These are phyloP conservation scores for Saitozyma sp. DNA, from an alignment of 768 basidiomycete genomes.

Conservation along the genomic window DNA sequence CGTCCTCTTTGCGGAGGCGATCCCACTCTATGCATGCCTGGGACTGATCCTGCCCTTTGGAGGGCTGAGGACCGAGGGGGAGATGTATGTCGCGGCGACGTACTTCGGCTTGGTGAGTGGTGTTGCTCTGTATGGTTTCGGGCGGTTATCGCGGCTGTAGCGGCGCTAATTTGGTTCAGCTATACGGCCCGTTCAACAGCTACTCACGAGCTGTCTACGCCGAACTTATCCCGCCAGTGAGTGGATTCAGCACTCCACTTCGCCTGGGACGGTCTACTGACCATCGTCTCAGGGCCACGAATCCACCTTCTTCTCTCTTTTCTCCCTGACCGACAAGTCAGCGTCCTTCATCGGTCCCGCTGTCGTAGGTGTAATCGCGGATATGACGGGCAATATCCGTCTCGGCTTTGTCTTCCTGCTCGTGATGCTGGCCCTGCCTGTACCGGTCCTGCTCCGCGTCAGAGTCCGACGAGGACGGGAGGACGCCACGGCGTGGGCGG, in stretches of 20 bases:
- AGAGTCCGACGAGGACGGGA: conserved; percentile 66
- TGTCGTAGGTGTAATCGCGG: conserved; percentile 82
- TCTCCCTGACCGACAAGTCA: conserved; percentile 82
- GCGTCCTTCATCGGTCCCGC: conserved; percentile 89
- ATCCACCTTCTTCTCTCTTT: conserved; percentile 81
- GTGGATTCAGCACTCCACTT: neutral
- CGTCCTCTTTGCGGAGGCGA: conserved; percentile 64
- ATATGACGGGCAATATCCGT: conserved; percentile 85
- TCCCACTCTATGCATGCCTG: conserved; percentile 79
- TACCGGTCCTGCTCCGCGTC: conserved; percentile 72
- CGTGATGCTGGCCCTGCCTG: conserved; percentile 72
- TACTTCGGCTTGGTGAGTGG: conserved; percentile 69
- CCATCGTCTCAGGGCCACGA: conserved; percentile 64
- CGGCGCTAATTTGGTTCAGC: conserved; percentile 22
- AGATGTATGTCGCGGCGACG: conserved; percentile 81
- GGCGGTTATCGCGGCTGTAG: conserved; percentile 52
- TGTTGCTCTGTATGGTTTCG: neutral
- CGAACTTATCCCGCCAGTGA: conserved; percentile 71
- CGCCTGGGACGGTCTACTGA: conserved; percentile 6
- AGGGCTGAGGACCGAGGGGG: conserved; percentile 72
- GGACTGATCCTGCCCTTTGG: conserved; percentile 66
- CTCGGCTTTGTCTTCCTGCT: conserved; percentile 87
- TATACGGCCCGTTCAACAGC: conserved; percentile 88
- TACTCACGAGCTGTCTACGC: conserved; percentile 85
- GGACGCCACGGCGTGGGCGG: conserved; percentile 56